These are phyloP conservation scores for Boletales sp. DNA, from an alignment of 768 basidiomycete genomes.

Conservation along the genomic window DNA sequence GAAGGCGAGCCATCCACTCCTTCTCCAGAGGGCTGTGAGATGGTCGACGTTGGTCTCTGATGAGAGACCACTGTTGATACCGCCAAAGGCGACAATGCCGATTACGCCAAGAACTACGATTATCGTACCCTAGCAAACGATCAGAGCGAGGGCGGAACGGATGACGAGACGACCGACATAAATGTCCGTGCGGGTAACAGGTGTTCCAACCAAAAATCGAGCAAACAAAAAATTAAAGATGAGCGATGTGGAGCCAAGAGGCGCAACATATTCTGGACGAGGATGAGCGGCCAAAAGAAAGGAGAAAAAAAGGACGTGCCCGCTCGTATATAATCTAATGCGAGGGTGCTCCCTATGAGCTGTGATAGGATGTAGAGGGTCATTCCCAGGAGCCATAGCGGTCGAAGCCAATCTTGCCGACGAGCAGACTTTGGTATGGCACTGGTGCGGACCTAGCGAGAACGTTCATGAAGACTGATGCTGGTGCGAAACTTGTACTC, in stretches of 20 bases:
- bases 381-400: conserved; percentile 91
- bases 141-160: conserved; percentile 1
- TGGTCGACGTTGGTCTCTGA: conserved; percentile 69
- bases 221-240: conserved; percentile 98
- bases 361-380: conserved; percentile 90
- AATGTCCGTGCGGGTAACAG: conserved; percentile 80
- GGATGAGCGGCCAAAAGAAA: conserved; percentile 4
- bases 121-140: conserved; percentile 61
- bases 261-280: conserved; percentile 85
- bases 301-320: conserved; percentile 37
- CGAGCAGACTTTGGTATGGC: conserved; percentile 74
- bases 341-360: conserved; percentile 82
- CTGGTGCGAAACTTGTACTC: conserved; percentile 22
- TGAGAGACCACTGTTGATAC: conserved; percentile 76
- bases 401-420: conserved; percentile 74
- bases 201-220: conserved; percentile 80
- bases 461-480: background rate
- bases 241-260: conserved; percentile 88
- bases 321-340: conserved; percentile 85
- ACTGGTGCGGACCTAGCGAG: conserved; percentile 62
- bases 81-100: conserved; percentile 85
- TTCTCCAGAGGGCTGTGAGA: conserved; percentile 81
- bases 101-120: conserved; percentile 81
- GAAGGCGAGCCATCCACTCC: conserved; percentile 86
- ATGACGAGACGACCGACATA: conserved; percentile 46